These are phyloP conservation scores for Coemansia sp. DNA, from an alignment of 192 early-diverging fungal genomes.

Conservation along the genomic window DNA sequence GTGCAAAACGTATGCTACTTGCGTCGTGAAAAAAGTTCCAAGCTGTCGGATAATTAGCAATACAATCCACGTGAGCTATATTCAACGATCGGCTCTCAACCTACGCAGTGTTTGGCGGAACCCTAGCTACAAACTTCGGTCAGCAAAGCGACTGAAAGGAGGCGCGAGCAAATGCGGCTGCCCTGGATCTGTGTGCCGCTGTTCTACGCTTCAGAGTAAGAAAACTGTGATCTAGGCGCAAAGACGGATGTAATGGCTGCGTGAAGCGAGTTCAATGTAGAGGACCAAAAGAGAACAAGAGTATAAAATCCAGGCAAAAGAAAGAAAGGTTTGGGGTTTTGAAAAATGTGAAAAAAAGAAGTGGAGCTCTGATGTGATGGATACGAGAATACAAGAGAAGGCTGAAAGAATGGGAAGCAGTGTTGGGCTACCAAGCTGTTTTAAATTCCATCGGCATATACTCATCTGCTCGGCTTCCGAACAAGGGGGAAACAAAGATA, in stretches of 20 bases:
- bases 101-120: neutral
- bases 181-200: neutral
- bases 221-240: neutral
- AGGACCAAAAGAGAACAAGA: neutral
- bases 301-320: neutral
- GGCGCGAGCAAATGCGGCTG: neutral
- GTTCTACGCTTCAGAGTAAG: neutral
- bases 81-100: neutral
- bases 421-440: neutral
- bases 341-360: conserved; percentile 1
- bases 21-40: neutral
- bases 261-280: neutral
- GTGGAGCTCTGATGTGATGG: conserved; percentile 6
- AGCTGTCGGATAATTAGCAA: neutral
- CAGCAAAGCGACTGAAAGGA: neutral
- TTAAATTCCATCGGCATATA: neutral
- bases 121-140: neutral
- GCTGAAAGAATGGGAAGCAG: neutral
- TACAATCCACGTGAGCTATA: neutral
- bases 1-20: neutral
- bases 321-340: neutral
- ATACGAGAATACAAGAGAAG: neutral
- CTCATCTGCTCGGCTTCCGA: neutral
- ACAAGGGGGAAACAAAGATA: neutral
- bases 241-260: neutral